These are phyloP conservation scores for Trichopus zeylanicus DNA, from an alignment of 116 monocot species.

Conservation along the genomic window DNA sequence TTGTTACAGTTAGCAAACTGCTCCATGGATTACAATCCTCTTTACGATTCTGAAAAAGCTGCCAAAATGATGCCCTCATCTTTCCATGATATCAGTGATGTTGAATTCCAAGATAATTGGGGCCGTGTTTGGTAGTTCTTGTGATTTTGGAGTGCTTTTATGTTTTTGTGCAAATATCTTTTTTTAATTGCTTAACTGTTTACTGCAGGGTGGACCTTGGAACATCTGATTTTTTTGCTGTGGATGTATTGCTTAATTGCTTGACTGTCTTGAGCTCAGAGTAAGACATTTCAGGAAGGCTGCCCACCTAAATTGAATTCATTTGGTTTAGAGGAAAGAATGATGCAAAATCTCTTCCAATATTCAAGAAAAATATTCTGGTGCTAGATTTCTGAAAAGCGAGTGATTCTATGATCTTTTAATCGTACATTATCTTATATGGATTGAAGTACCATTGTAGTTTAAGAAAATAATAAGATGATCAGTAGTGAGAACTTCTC, in stretches of 20 bases:
- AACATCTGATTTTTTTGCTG: slow-evolving; percentile 80
- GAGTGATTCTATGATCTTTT: too few relatives aligned
- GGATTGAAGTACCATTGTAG: too few relatives aligned
- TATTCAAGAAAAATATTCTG: too few relatives aligned
- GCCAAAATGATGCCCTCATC: slow-evolving; percentile 71
- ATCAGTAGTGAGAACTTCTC: too few relatives aligned
- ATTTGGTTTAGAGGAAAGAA: neutral
- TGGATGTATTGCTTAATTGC: slow-evolving; percentile 94
- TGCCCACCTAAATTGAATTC: neutral
- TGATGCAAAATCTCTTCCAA: too few relatives aligned
- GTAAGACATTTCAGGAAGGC: slow-evolving; percentile 36
- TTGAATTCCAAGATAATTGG: slow-evolving; percentile 99
- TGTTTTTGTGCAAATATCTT: neutral
- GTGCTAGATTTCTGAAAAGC: too few relatives aligned
- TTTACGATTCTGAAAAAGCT: slow-evolving; percentile 79
- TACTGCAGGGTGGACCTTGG: slow-evolving; percentile 92
- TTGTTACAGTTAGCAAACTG: slow-evolving; percentile 64
- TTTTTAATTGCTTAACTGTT: neutral
- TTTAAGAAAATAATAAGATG: too few relatives aligned
- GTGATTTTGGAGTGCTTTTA: neutral
- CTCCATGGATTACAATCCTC: slow-evolving; percentile 75
- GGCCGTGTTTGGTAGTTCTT: slow-evolving; percentile 74
- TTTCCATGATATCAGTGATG: slow-evolving; percentile 92
- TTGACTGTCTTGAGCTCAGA: slow-evolving; percentile 82
- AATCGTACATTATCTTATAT: too few relatives aligned